Evolutionary conservation across 495 filamentous ascomycete species (phyloP).

Genomic region (Letharia lupina): DNA sequence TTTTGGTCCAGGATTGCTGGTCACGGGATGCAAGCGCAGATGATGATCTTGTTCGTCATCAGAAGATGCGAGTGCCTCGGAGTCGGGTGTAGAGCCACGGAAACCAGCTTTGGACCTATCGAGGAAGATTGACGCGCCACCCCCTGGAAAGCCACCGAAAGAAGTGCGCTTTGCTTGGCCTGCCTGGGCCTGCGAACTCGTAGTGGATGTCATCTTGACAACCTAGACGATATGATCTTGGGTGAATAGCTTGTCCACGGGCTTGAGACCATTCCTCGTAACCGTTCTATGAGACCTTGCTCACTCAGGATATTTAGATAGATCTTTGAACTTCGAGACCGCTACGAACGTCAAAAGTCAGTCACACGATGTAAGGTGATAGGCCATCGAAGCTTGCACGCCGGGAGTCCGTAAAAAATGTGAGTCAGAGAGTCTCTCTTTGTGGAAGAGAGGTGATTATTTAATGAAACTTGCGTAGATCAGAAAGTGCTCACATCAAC

Average conservation of each 20-base stretch:
- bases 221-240: neutral
- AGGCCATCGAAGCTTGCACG: neutral
- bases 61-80: conserved; percentile 84
- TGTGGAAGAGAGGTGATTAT: neutral
- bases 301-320: neutral
- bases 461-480: neutral
- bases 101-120: conserved; percentile 61
- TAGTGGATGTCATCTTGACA: conserved; percentile 18
- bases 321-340: neutral
- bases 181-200: conserved; percentile 14
- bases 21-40: conserved; percentile 30
- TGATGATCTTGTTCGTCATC: conserved; percentile 71
- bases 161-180: conserved; percentile 24
- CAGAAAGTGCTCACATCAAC: neutral
- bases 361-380: neutral
- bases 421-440: neutral
- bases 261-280: conserved; percentile 3
- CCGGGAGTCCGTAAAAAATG: neutral
- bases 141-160: conserved; percentile 24
- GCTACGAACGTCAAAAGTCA: neutral
- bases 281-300: neutral
- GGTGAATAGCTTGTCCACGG: neutral
- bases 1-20: conserved; percentile 32
- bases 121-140: conserved; percentile 52
- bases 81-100: conserved; percentile 81